Conservation (phyloP, 2,329 filamentous ascomycete genomes). For the Lasiodiplodia sp. region DNA sequence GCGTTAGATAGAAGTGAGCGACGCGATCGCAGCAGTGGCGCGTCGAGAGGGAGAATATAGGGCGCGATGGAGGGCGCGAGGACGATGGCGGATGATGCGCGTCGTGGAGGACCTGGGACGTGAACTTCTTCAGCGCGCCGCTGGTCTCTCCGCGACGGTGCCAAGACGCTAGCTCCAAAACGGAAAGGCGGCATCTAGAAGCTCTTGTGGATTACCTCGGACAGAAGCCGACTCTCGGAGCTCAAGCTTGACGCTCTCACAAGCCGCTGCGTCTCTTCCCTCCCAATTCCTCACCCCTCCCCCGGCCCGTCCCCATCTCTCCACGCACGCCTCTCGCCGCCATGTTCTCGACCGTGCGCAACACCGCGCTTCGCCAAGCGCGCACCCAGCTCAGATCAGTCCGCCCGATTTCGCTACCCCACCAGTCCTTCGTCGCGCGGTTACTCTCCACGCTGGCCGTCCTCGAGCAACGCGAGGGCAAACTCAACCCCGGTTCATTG, state of each 20-base stretch:
- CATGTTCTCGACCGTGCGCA: slow-evolving; percentile 48
- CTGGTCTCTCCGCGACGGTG: slow-evolving; percentile 23
- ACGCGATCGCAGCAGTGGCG: slow-evolving; percentile 22
- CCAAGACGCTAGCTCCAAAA: slow-evolving; percentile 11
- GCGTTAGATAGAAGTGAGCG: neutral
- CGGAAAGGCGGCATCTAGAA: slow-evolving; percentile 23
- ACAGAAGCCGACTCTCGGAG: slow-evolving; percentile 30
- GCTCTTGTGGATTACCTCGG: slow-evolving; percentile 30
- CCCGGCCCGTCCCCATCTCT: slow-evolving; percentile 10
- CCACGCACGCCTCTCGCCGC: slow-evolving; percentile 4
- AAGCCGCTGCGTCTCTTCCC: slow-evolving; percentile 2
- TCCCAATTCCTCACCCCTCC: slow-evolving; percentile 6
- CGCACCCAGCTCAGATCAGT: slow-evolving; percentile 53
- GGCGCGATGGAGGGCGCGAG: slow-evolving; percentile 21
- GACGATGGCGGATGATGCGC: slow-evolving; percentile 28
- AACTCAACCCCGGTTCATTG: slow-evolving; percentile 82
- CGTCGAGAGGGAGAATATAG: neutral
- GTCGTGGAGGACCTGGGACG: slow-evolving; percentile 29
- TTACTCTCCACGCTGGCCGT: slow-evolving; percentile 88
- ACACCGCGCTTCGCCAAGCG: slow-evolving; percentile 46
- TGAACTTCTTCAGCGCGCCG: slow-evolving; percentile 31
- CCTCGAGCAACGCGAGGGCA: slow-evolving; percentile 90
- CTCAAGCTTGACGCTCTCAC: slow-evolving; percentile 20
- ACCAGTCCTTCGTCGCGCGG: slow-evolving; percentile 66
- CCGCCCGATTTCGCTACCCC: slow-evolving; percentile 45